Percentiles rank a stretch among this genome's conserved stretches.
phyloP scores from a whole-genome alignment of 1,284 basidiomycete genomes.

The Phylloporus gajari region DNA sequence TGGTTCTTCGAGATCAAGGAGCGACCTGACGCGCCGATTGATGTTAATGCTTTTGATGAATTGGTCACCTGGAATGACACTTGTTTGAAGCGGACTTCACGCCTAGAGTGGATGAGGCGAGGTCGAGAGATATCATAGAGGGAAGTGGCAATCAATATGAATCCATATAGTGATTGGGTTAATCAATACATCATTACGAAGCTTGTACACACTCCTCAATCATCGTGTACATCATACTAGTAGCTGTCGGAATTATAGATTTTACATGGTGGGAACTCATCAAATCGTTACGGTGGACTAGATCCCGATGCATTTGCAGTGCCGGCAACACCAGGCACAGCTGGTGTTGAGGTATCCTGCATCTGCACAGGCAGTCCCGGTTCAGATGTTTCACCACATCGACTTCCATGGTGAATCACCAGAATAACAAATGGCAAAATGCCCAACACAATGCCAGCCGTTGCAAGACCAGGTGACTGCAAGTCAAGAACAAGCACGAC shows the following conservation, averaged over 20 bases:
- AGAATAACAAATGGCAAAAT: slow-evolving; percentile 9
- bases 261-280: too few relatives aligned
- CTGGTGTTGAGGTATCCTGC: not conserved
- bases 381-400: not conserved
- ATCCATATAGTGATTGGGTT: too few relatives aligned
- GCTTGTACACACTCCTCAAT: too few relatives aligned
- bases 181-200: not conserved
- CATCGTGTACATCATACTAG: too few relatives aligned
- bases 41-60: slow-evolving; percentile 4
- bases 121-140: slow-evolving; percentile 11
- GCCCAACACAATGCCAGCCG: slow-evolving; percentile 3
- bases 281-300: too few relatives aligned
- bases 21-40: slow-evolving; percentile 18
- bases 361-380: slow-evolving; percentile 6
- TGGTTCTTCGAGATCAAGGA: slow-evolving; percentile 24
- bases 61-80: too few relatives aligned
- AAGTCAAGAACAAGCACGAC: too few relatives aligned
- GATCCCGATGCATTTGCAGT: not conserved
- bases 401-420: not conserved
- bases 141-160: too few relatives aligned
- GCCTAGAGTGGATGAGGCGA: too few relatives aligned
- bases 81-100: too few relatives aligned
- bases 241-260: too few relatives aligned
- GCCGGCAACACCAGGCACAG: not conserved
- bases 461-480: too few relatives aligned